Percentiles rank a stretch among this genome's conserved stretches.
These are phyloP conservation scores for Dactylellina parvicollis DNA, from an alignment of 2,329 filamentous ascomycete genomes.

Conservation along the genomic window DNA sequence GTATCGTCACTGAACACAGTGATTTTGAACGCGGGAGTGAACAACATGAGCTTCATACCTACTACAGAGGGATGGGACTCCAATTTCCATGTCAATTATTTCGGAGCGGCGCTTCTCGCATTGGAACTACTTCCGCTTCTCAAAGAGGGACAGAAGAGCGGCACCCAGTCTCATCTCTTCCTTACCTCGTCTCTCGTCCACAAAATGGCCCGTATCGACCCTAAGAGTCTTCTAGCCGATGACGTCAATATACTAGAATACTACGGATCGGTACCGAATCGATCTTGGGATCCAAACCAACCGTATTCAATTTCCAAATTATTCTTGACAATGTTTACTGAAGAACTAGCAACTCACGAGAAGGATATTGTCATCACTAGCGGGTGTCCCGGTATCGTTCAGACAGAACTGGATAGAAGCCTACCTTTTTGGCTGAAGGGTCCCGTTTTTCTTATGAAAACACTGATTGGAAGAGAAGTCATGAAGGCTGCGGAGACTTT, in stretches of 20 bases:
- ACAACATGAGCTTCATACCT: conserved; percentile 19
- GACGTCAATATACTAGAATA: conserved; percentile 22
- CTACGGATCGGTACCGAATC: conserved; percentile 5
- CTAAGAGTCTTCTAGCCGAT: not conserved
- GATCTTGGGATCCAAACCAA: conserved; percentile 21
- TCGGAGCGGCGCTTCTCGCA: conserved; percentile 68
- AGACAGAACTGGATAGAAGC: conserved; percentile 28
- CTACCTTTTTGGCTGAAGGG: conserved; percentile 24
- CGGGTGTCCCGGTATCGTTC: conserved; percentile 27
- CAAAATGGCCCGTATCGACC: not conserved
- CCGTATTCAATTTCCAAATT: conserved; percentile 25
- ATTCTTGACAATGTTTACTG: conserved; percentile 19
- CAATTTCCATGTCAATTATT: conserved; percentile 69
- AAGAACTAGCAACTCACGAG: conserved; percentile 20
- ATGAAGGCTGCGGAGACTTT: conserved; percentile 16
- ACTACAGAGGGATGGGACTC: conserved; percentile 64
- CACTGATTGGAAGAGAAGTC: conserved; percentile 11
- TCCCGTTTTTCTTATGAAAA: conserved; percentile 13
- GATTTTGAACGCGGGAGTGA: conserved; percentile 26
- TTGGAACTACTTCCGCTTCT: conserved; percentile 64
- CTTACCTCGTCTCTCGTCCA: conserved; percentile 23
- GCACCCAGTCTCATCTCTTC: conserved; percentile 13
- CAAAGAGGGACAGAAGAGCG: conserved; percentile 20
- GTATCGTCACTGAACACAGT: conserved; percentile 12
- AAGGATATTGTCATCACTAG: conserved; percentile 9